These are phyloP conservation scores for Saccharomycopsis babjevae DNA, from an alignment of 805 yeast species.

Conservation along the genomic window DNA sequence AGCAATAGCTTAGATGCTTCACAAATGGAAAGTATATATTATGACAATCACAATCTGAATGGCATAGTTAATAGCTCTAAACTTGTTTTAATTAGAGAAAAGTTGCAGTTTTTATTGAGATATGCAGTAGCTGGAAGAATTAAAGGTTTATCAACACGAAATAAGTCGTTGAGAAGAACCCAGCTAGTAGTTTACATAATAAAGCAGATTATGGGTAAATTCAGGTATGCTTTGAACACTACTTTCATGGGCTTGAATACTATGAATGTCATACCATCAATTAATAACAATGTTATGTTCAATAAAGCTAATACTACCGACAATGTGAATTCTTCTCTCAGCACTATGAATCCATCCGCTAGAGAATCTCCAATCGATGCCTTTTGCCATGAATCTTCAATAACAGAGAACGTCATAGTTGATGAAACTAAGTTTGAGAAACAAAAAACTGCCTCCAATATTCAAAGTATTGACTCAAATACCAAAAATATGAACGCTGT, in stretches of 20 bases:
- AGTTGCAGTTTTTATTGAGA: conserved; percentile 8
- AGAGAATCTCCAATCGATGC: conserved; percentile 5
- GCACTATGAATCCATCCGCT: neutral
- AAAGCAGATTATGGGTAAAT: conserved; percentile 4
- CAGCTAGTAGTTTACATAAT: conserved; percentile 11
- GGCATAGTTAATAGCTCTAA: neutral
- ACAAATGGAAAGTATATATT: neutral
- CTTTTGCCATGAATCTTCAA: neutral
- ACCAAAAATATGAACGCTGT: neutral
- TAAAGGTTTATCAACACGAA: neutral
- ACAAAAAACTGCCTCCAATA: neutral
- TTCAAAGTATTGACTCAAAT: neutral
- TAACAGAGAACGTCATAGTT: neutral
- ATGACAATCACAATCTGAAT: neutral
- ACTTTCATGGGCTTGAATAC: neutral
- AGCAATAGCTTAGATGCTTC: neutral
- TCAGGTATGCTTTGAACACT: neutral
- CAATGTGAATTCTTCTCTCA: neutral
- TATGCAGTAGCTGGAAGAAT: neutral
- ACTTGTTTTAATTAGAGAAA: neutral
- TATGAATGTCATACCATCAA: neutral
- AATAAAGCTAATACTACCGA: neutral
- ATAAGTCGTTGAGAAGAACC: conserved; percentile 3
- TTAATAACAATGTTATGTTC: neutral
- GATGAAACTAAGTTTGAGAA: neutral